Evolutionary conservation across 2,329 filamentous ascomycete genomes (phyloP), one percentile per base, ranked within the genome.

Genomic region (Penicillium capsulatum): DNA sequence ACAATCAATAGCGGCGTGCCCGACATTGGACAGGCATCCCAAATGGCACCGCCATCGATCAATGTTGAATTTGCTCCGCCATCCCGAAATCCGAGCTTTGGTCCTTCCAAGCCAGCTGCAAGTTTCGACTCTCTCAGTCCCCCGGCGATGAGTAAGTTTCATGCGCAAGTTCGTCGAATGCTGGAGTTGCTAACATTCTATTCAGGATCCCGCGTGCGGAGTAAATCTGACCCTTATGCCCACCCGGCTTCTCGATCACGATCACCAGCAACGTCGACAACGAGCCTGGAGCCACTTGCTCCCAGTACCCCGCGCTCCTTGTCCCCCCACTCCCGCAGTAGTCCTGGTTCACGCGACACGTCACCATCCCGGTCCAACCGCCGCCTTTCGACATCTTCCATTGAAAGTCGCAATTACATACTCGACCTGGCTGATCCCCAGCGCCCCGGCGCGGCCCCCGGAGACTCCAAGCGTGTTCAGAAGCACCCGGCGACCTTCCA

Each of bases 401-500:
- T 73, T 40, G 73, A 72, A 40, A 76, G 79, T 48, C 77, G 82
- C 28, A 82, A 84, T 55, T 84, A 95, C 58, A 92, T 94, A n/a
- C 72, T 97, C 28, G 87, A 90, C 45, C 76, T 97, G 11, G 91
- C 89, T 8, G 88, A 96, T 63, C 90, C 90, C 1, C 84, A 89
- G 30, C 84, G 91, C 46, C 84, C 89, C 39, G 81, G 79, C 16
- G 75, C 78, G 3, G 76, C 59, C 20, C 54, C 77, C 9, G 71
- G 71, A 31, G 80, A 83, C 33, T 76, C 73, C 27, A 94, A 92
- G 62, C 82, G 92, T n/a, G 82, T 88, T 1, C 92, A 98, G 64
- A 98, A 98, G 60, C 92, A 98, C 55, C 92, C 92, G 0, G 92
- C 92, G 5, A 98, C 90, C 0, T 98, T 97, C 68, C 90, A 97